Evolutionary conservation across 805 yeast genomes (phyloP).

Genomic region (Nakazawaea anatomiae): DNA sequence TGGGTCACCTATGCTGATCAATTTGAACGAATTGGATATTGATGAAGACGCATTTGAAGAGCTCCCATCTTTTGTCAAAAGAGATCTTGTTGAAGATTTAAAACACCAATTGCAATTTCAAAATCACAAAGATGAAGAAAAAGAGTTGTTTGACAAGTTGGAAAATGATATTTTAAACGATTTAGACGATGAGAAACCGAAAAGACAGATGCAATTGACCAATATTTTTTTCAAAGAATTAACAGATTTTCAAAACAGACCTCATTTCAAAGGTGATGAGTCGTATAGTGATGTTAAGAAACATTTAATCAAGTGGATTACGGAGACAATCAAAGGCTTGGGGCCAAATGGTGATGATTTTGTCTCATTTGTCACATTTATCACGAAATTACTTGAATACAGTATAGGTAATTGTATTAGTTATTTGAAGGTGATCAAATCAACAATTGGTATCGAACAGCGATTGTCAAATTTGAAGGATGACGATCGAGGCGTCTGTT

Average conservation of each 20-base stretch:
- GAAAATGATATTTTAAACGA: background rate
- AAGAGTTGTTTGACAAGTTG: background rate
- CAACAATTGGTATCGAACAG: background rate
- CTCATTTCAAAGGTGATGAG: background rate
- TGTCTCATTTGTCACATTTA: background rate
- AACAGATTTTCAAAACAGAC: background rate
- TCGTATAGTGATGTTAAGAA: background rate
- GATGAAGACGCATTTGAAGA: background rate
- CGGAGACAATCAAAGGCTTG: background rate
- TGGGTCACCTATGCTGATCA: background rate
- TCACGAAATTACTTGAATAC: background rate
- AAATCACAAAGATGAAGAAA: no score
- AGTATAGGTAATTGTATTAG: background rate
- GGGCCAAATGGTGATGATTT: constrained; percentile 3
- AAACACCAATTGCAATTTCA: background rate
- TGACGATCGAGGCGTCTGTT: background rate
- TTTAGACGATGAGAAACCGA: background rate
- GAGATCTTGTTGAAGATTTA: constrained; percentile 1
- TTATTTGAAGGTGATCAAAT: background rate
- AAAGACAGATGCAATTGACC: constrained; percentile 1
- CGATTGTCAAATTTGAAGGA: background rate
- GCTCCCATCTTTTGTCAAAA: constrained; percentile 1
- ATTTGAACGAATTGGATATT: background rate
- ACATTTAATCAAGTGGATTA: background rate
- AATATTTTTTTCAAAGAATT: background rate